These are phyloP conservation scores for Penicillium malachiteum DNA, from an alignment of 495 filamentous ascomycete species.

Conservation along the genomic window DNA sequence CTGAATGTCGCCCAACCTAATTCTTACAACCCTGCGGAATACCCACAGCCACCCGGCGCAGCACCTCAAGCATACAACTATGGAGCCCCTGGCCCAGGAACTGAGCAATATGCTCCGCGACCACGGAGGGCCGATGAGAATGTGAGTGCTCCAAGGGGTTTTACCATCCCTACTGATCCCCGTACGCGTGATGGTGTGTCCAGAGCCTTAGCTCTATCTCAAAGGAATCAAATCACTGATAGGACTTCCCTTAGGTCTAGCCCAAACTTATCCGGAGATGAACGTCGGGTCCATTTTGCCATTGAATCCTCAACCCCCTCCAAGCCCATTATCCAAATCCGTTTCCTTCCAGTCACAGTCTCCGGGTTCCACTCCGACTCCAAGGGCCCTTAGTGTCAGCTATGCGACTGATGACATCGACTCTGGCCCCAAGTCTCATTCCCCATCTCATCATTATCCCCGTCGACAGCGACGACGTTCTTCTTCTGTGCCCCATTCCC, in stretches of 20 bases:
- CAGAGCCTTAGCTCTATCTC: neutral
- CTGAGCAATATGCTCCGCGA: constrained; percentile 42
- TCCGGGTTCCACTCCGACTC: neutral
- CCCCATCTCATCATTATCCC: constrained; percentile 23
- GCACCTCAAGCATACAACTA: constrained; percentile 46
- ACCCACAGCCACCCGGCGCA: constrained; percentile 45
- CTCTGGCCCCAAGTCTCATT: constrained; percentile 30
- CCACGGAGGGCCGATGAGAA: constrained; percentile 53
- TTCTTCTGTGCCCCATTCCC: constrained; percentile 9
- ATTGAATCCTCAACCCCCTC: neutral
- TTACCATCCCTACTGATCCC: constrained; percentile 37
- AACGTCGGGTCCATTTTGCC: constrained; percentile 4
- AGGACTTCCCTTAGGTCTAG: constrained; percentile 15
- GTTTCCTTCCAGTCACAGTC: constrained; percentile 37
- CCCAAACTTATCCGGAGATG: constrained; percentile 24
- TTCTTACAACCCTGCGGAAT: constrained; percentile 44
- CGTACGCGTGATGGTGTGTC: constrained; percentile 47
- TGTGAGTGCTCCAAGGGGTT: constrained; percentile 51
- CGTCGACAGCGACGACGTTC: constrained; percentile 31
- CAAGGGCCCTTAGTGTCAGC: constrained; percentile 20
- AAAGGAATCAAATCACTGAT: constrained; percentile 10
- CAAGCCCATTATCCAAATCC: constrained; percentile 25
- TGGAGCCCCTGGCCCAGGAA: constrained; percentile 35
- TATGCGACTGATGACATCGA: constrained; percentile 49
- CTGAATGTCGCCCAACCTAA: constrained; percentile 23